Evolutionary conservation across 2,329 filamentous ascomycete genomes (phyloP), one percentile per base, ranked within the genome.

Genomic region (Botrytis galanthina): DNA sequence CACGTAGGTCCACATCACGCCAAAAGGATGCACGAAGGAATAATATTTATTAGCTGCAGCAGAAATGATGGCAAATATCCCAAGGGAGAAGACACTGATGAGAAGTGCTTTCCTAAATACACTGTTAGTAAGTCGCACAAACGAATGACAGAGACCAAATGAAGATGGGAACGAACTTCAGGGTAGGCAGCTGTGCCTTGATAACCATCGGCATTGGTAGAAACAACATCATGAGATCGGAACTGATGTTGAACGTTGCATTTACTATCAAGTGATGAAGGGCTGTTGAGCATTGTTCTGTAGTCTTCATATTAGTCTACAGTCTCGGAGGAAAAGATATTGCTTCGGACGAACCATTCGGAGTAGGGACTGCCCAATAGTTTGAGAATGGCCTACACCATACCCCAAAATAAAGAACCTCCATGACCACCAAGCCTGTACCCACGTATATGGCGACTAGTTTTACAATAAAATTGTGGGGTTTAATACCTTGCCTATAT

Each of bases 251-350:
- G 78, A 91, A 85, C 6, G 85, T 83, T 1, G 87, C 85, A 74
- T 90, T 88, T 26, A 87, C 86, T 69, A 89, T 89, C 18, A 89
- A 83, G 76, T 89, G 89, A 77, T 88, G 83, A 26, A 85, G 83
- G 2, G 87, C 84, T 0, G 88, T 86, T 1, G 87, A 87, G 78
- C 88, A 90, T 83, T 90, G 87, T 1, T 82, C 85, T 86, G 48
- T 37, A 22, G 59, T 74, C 66, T 73, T 39, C 64, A 66, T 32
- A 29, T 59, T 72, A 35, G 12, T 42, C 35, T 71, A 32, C 26
- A 5, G 26, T 26, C 29, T 71, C n/a, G 62, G 10, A 69, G 29
- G 9, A 42, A 22, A 39, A 62, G 5, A 42, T 9, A 42, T 18
- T n/a, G 9, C 32, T 39, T 71, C n/a, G 48, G 46, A 80, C 82